Conservation (phyloP, 2,329 filamentous ascomycete species). For the Basipetospora chlamydospora region DNA sequence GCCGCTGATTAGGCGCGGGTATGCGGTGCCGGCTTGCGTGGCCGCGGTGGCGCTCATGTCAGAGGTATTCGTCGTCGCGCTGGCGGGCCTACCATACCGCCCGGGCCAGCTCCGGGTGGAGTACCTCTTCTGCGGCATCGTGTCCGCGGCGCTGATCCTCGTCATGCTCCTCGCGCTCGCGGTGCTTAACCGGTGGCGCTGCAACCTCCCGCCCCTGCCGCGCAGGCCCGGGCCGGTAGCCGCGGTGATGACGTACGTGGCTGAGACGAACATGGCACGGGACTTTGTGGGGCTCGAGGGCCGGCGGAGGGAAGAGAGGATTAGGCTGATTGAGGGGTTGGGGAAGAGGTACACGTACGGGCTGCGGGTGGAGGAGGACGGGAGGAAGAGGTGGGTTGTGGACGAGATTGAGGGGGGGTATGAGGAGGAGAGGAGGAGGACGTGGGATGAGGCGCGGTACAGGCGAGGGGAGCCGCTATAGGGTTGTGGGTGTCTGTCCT, state of each 20-base stretch:
- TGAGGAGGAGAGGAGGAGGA: neutral
- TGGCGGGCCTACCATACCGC: constrained; percentile 12
- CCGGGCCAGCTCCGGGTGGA: constrained; percentile 12
- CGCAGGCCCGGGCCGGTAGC: constrained; percentile 12
- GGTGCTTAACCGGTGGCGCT: constrained; percentile 9
- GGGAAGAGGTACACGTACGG: constrained; percentile 11
- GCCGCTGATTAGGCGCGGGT: constrained; percentile 9
- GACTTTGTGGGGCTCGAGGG: constrained; percentile 10
- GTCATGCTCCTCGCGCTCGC: constrained; percentile 10
- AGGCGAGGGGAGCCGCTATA: neutral
- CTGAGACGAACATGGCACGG: constrained; percentile 10
- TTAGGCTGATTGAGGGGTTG: constrained; percentile 9
- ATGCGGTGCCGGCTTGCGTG: constrained; percentile 9
- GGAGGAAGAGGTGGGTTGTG: constrained; percentile 9
- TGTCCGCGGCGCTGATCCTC: constrained; percentile 6
- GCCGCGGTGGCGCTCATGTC: constrained; percentile 10
- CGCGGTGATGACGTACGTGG: constrained; percentile 13
- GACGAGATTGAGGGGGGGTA: constrained; percentile 8
- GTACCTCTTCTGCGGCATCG: constrained; percentile 11
- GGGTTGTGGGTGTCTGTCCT: neutral
- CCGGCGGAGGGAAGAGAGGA: constrained; percentile 6
- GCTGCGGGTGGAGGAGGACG: constrained; percentile 8
- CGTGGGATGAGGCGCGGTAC: neutral
- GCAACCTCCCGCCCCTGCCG: constrained; percentile 11
- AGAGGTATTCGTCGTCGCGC: constrained; percentile 12